Evolutionary conservation across 2,329 filamentous ascomycete species (phyloP).

Genomic region (Trichothecium sympodiale): DNA sequence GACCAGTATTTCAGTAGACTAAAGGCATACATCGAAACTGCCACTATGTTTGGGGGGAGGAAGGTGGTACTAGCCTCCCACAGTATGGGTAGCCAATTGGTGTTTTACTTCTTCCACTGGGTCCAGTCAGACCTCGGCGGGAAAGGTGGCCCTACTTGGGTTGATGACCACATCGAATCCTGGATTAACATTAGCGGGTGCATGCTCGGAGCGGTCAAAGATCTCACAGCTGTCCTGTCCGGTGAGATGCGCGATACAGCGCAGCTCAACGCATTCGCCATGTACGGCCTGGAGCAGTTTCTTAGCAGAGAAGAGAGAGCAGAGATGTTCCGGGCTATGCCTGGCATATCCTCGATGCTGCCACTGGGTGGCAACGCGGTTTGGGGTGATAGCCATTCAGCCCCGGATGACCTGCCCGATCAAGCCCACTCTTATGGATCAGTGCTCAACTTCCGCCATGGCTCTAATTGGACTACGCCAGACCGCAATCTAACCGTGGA

Average conservation of each 20-base stretch:
- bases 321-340: constrained; percentile 94
- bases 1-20: constrained; percentile 91
- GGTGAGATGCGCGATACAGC: constrained; percentile 98
- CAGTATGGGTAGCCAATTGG: constrained; percentile 94
- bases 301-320: constrained; percentile 81
- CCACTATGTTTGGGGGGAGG: constrained; percentile 57
- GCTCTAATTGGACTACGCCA: constrained; percentile 51
- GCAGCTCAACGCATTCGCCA: constrained; percentile 89
- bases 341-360: constrained; percentile 91
- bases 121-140: constrained; percentile 72
- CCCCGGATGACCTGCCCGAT: constrained; percentile 72
- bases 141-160: constrained; percentile 75
- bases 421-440: constrained; percentile 68
- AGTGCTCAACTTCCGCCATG: constrained; percentile 70
- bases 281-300: constrained; percentile 95
- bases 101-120: constrained; percentile 74
- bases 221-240: constrained; percentile 77
- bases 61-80: constrained; percentile 86
- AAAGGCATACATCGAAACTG: constrained; percentile 83
- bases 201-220: constrained; percentile 92
- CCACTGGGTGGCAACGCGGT: constrained; percentile 86
- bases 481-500: constrained; percentile 71
- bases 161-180: constrained; percentile 77
- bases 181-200: constrained; percentile 99
- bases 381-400: constrained; percentile 85